Conservation (phyloP, 73 alveolate species). For the Blepharisma japonicum region DNA sequence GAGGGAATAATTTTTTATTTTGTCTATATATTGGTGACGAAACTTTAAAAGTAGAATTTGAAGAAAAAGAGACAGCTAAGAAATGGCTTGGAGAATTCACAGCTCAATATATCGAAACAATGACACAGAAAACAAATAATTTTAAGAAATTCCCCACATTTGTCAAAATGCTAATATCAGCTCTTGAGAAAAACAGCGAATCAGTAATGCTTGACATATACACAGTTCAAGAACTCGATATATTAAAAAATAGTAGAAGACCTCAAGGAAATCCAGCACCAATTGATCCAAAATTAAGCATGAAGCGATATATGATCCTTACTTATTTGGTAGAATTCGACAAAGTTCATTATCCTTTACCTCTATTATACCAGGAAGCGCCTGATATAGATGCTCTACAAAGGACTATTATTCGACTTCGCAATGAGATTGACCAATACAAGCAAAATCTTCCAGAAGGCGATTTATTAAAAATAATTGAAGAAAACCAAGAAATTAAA, state of each 20-base stretch:
- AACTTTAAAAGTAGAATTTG: slow-evolving; percentile 22
- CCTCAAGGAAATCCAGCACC: too few species aligned
- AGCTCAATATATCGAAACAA: slow-evolving; percentile 56
- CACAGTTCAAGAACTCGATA: slow-evolving; percentile 64
- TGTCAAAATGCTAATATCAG: slow-evolving; percentile 58
- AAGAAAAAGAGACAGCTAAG: slow-evolving; percentile 44
- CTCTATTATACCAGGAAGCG: slow-evolving; percentile 53
- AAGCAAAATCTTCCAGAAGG: not conserved
- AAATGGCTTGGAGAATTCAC: slow-evolving; percentile 59
- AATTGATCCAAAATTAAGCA: slow-evolving; percentile 1
- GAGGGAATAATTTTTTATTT: too few species aligned
- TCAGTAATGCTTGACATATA: slow-evolving; percentile 59
- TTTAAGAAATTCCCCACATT: slow-evolving; percentile 55
- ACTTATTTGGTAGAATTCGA: slow-evolving; percentile 63
- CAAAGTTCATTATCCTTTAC: slow-evolving; percentile 76
- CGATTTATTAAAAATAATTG: not conserved
- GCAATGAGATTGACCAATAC: slow-evolving; percentile 39
- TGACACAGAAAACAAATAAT: slow-evolving; percentile 63
- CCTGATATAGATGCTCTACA: slow-evolving; percentile 56
- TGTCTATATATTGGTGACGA: not conserved
- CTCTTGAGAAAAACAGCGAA: slow-evolving; percentile 45
- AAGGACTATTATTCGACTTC: slow-evolving; percentile 53
- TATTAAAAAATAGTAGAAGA: not conserved
- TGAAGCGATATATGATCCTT: slow-evolving; percentile 61
- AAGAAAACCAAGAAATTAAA: slow-evolving; percentile 18